Evolutionary conservation across 208 protist genomes (phyloP).

Genomic region (Trypanosoma scelopori): DNA sequence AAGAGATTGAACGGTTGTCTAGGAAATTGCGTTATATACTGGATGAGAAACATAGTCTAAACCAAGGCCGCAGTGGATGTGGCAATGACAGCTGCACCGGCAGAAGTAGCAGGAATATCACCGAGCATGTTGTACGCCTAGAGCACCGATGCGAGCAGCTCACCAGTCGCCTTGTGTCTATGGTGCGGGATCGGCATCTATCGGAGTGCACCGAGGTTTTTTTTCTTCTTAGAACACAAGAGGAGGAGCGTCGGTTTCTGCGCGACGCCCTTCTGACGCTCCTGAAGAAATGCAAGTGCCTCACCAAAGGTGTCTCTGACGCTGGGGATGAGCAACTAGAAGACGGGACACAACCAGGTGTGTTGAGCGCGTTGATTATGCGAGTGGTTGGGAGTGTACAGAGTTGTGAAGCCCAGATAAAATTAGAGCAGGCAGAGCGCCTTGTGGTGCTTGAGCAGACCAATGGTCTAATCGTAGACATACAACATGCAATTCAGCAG

Average conservation of each 20-base stretch:
- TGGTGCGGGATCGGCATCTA: constrained; percentile 50
- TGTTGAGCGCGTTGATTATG: constrained; percentile 12
- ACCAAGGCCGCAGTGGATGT: background rate
- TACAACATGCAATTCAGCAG: constrained; percentile 44
- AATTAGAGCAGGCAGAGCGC: constrained; percentile 54
- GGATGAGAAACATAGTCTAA: constrained; percentile 16
- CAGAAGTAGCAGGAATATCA: too few relatives aligned
- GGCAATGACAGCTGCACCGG: too few relatives aligned
- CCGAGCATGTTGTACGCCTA: constrained; percentile 2
- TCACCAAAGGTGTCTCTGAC: background rate
- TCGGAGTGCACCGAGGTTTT: constrained; percentile 57
- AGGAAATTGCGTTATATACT: constrained; percentile 29
- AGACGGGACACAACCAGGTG: constrained; percentile 6
- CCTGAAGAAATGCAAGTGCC: constrained; percentile 32
- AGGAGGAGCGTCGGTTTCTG: constrained; percentile 70
- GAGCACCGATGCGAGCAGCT: constrained; percentile 45
- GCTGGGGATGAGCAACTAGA: background rate
- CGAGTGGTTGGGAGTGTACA: constrained; percentile 23
- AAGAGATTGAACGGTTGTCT: constrained; percentile 26
- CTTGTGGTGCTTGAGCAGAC: constrained; percentile 42
- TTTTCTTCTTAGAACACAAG: constrained; percentile 68
- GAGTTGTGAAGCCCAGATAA: constrained; percentile 29
- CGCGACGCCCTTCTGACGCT: constrained; percentile 41
- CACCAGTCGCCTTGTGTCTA: constrained; percentile 45
- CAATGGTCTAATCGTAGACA: constrained; percentile 31